These are phyloP conservation scores for Talaromyces albobiverticillius DNA, from an alignment of 2,329 filamentous ascomycete genomes.

Conservation along the genomic window DNA sequence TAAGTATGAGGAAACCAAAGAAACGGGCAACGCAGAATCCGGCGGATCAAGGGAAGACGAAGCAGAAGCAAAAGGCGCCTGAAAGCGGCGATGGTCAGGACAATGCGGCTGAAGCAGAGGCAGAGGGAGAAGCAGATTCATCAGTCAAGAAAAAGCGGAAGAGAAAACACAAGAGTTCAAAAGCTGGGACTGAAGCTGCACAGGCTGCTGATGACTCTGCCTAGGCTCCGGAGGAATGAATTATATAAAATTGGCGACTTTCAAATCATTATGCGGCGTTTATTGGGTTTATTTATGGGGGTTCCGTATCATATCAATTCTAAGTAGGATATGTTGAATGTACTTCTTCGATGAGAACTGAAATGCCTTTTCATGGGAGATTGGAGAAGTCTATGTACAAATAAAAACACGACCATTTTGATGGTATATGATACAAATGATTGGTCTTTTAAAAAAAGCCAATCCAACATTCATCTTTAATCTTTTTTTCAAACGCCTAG, in stretches of 20 bases:
- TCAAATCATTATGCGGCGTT: constrained; percentile 9
- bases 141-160: constrained; percentile 28
- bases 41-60: constrained; percentile 16
- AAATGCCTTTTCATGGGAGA: constrained; percentile 2
- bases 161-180: constrained; percentile 32
- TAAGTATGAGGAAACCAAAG: constrained; percentile 49
- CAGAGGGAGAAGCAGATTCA: constrained; percentile 6
- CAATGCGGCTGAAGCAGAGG: constrained; percentile 17
- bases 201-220: not conserved
- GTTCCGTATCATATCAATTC: not conserved
- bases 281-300: constrained; percentile 1
- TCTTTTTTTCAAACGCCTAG: constrained; percentile 2
- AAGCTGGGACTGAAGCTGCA: constrained; percentile 20
- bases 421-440: not conserved
- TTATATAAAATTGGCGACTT: not conserved
- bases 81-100: constrained; percentile 3
- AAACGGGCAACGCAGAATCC: constrained; percentile 26
- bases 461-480: not conserved
- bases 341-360: not conserved
- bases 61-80: constrained; percentile 18
- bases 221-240: constrained; percentile 1
- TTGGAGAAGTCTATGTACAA: constrained; percentile 10
- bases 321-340: not conserved
- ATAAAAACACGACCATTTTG: not conserved
- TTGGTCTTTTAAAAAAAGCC: not conserved